Base-by-base conservation (phyloP, 2,329 filamentous ascomycete genomes). In the Ceratocystis colombiana region DNA sequence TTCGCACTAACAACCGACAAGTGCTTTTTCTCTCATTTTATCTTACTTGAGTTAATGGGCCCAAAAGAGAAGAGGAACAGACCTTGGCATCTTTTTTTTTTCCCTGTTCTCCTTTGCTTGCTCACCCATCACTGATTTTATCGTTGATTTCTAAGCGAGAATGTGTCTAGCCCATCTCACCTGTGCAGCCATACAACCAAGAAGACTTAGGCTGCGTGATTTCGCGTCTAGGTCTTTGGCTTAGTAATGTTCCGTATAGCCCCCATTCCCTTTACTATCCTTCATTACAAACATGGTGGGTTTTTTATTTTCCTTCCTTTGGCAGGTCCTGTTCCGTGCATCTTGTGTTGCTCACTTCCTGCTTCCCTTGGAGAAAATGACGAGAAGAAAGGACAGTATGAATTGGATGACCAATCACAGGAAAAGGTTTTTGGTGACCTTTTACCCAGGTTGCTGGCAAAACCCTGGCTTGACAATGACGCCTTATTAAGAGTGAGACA, bases 121-220 rank as follows among this genome's bases (percentile, higher is more conserved):
- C 12, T 57, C 22, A 41, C 37, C 37, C 37, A 41, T 41, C 37
- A 41, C 10, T 12, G 37, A 12, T 15, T 41, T 37, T 15, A 41
- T 57, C 20, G 20, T 12, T 57, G 53, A 30, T 57, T 57, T 57
- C 53, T 57, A 57, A 57, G 53, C 28, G 30, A 28, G 48, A 53
- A 41, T 41, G 37, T 41, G 37, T 41, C 37, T 41, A 41, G 8
- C 53, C 22, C 15, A 25, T 55, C 7, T 25, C 28, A 30, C 30
- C 28, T 57, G 22, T 33, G 53, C 53, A 25, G 50, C 17, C 46
- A 48, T n/a, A n/a, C 46, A 48, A 10, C 46, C 45, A 22, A 25
- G 12, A 28, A 55, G 4, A 25, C 10, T 5, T 25, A 55, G 25
- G 3, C 50, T 55, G 22, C 50, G 50, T 55, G 50, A 55, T 12